These are phyloP conservation scores for Boeremia exigua DNA, from an alignment of 2,329 filamentous ascomycete species.

Conservation along the genomic window DNA sequence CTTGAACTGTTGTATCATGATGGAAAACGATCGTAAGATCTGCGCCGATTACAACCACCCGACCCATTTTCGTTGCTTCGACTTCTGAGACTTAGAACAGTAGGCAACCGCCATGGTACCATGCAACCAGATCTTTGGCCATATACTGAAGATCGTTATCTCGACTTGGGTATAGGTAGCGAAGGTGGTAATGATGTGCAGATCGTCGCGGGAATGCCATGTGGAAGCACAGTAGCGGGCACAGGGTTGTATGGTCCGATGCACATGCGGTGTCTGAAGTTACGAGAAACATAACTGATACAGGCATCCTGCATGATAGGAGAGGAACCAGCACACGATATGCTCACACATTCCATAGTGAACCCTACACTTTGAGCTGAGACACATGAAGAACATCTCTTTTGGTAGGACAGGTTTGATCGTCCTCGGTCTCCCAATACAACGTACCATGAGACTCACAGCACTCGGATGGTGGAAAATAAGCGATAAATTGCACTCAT, in stretches of 20 bases:
- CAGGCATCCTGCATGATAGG: not conserved
- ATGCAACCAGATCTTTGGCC: not conserved
- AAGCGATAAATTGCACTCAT: not conserved
- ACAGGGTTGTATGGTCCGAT: not conserved
- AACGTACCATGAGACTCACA: conserved; percentile 6
- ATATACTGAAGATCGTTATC: conserved; percentile 4
- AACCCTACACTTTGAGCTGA: not conserved
- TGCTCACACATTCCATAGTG: conserved; percentile 3
- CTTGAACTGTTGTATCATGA: not conserved
- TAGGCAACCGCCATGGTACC: not conserved
- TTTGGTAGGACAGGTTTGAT: conserved; percentile 9
- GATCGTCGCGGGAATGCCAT: not conserved
- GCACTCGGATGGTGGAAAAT: not conserved
- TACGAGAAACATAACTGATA: not conserved
- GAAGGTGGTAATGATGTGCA: conserved; percentile 15
- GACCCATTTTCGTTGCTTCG: not conserved
- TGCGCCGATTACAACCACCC: not conserved
- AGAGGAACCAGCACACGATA: not conserved
- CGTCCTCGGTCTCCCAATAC: not conserved
- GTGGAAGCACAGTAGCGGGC: not conserved
- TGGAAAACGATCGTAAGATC: not conserved
- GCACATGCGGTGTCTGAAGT: conserved; percentile 1
- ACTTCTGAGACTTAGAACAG: conserved; percentile 1
- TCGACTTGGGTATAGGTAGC: conserved; percentile 10
- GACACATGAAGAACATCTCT: not conserved